Conservation (phyloP, 164 flowering plant genomes). For the Nelumbo lutea region DNA sequence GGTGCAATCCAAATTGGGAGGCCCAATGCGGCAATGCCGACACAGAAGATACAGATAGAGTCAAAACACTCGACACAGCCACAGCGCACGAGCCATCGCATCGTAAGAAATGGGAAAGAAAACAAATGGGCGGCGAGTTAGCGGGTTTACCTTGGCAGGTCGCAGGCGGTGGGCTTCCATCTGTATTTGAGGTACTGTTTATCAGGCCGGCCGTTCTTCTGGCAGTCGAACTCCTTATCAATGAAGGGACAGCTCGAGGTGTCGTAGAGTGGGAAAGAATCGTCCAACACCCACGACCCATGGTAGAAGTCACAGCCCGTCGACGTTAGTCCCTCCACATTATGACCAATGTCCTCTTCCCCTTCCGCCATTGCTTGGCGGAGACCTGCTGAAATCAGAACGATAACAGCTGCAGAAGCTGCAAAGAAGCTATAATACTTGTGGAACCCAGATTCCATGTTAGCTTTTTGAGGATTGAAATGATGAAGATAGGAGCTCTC, state of each 20-base stretch:
- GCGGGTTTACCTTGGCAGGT: slow-evolving; percentile 1
- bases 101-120: not conserved
- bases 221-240: slow-evolving; percentile 3
- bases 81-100: too few species aligned
- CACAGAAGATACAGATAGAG: too few species aligned
- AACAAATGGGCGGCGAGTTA: not conserved
- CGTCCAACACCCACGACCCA: not conserved
- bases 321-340: not conserved
- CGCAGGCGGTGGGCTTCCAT: slow-evolving; percentile 1
- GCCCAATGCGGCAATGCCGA: too few species aligned
- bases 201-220: not conserved
- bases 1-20: too few species aligned
- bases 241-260: not conserved
- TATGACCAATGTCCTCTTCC: not conserved
- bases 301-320: not conserved
- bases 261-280: not conserved
- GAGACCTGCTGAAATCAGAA: not conserved
- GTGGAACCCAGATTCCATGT: not conserved
- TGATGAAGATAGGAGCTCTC: too few species aligned
- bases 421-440: not conserved
- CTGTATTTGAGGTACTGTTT: not conserved
- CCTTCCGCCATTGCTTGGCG: not conserved
- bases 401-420: not conserved
- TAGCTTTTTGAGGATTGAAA: too few species aligned
- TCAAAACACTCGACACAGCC: too few species aligned